Evolutionary conservation across 768 basidiomycete genomes (phyloP).

Genomic region (Trametes sanguinea): DNA sequence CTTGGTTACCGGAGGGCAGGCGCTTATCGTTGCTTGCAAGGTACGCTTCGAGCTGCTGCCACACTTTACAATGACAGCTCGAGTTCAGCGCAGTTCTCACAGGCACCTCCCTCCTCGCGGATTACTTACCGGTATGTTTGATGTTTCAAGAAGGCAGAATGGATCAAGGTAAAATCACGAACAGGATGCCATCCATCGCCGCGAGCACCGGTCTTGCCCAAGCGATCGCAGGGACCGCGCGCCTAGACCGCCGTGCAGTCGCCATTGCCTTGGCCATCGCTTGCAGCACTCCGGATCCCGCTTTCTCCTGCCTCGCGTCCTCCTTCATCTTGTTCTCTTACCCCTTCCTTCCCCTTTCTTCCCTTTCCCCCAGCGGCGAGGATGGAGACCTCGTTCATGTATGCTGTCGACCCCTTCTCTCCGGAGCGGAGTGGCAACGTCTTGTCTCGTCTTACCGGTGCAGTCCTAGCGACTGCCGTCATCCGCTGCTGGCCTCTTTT

Average conservation of each 20-base stretch:
- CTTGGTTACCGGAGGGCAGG: too few relatives aligned
- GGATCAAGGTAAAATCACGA: too few relatives aligned
- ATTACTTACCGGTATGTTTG: too few relatives aligned
- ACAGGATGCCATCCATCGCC: not conserved
- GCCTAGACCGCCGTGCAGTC: not conserved
- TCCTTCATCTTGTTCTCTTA: conserved; percentile 1
- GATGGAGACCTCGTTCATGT: conserved; percentile 25
- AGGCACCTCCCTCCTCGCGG: too few relatives aligned
- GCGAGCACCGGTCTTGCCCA: conserved; percentile 1
- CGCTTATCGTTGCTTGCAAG: too few relatives aligned
- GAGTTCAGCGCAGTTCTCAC: too few relatives aligned
- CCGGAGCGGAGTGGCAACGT: conserved; percentile 4
- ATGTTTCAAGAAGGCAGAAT: too few relatives aligned
- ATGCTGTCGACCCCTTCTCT: conserved; percentile 27
- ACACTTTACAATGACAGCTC: too few relatives aligned
- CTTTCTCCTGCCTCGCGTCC: not conserved
- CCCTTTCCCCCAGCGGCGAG: not conserved
- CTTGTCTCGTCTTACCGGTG: conserved; percentile 27
- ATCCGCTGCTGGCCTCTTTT: conserved; percentile 71
- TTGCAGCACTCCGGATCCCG: not conserved
- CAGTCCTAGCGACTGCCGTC: conserved; percentile 42
- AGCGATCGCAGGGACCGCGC: not conserved
- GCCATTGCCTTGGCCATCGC: not conserved
- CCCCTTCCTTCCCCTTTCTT: conserved; percentile 1
- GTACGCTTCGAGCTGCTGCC: too few relatives aligned